Base-by-base conservation (phyloP, 2,329 filamentous ascomycete genomes). In the Fusarium sp. region DNA sequence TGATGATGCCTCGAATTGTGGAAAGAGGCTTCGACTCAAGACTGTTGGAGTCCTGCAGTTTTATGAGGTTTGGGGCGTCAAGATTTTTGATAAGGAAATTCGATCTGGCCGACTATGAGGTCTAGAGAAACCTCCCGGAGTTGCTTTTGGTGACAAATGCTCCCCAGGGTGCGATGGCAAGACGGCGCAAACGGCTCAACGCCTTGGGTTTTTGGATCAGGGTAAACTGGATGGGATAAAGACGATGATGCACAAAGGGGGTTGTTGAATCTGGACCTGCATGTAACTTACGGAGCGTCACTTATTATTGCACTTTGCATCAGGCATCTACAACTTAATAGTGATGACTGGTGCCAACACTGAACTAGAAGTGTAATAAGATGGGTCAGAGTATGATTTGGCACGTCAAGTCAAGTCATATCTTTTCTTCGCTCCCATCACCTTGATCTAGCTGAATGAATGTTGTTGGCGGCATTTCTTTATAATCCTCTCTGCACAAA, bases 1-100 rank as follows among this genome's bases (percentile, higher is more conserved):
- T 4, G 81, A 82, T 32, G 78, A 80, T 56, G 77, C 59, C 15
- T 73, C 74, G 38, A 80, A 80, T 61, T 77, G 70, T 48, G 81
- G 80, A 32, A 79, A 77, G 48, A 77, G 80, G 44, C 79, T 83
- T 56, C 78, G 81, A 22, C 81, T 81, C 61, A 82, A 79, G 76
- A 83, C 81, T 3, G 75, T 82, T 42, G 82, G 82, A 6, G 81
- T 81, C 22, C 63, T 83, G 44, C 82, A 81, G 45, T 83, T 83
- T 66, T 82, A 83, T 54, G 82, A 84, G 39, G 82, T 82, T 15
- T 83, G 82, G 82, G 88, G 84, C 0, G 84, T 90, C 41, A 84
- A 83, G 69, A 90, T 91, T 56, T 91, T 90, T 72, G 84, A 88
- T 74, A 90, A 90, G 79, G 88, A 90, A 76, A 80, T 90, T 55